phyloP scores from a whole-genome alignment of 1,284 basidiomycete species.

The Heliocybe sulcata region DNA sequence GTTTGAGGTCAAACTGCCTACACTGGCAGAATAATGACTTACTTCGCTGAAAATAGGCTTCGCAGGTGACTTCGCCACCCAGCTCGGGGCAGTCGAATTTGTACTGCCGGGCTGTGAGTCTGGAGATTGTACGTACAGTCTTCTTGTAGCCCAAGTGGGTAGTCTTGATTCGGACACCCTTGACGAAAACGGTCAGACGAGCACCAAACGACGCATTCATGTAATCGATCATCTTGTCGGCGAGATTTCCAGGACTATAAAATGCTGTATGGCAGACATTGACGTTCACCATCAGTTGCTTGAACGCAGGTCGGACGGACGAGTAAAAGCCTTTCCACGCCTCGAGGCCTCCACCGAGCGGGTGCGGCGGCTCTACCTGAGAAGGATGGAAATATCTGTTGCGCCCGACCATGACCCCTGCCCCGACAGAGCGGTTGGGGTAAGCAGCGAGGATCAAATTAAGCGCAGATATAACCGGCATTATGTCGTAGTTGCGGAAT shows the following conservation, averaged over 20 bases:
- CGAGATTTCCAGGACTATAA: constrained; percentile 58
- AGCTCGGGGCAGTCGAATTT: constrained; percentile 48
- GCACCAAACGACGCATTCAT: constrained; percentile 41
- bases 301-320: constrained; percentile 64
- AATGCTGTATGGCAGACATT: constrained; percentile 76
- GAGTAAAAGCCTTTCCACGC: constrained; percentile 72
- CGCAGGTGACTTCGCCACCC: constrained; percentile 43
- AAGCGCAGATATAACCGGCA: constrained; percentile 63
- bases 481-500: constrained; percentile 55
- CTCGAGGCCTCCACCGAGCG: constrained; percentile 56
- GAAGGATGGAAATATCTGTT: constrained; percentile 71
- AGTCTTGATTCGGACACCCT: constrained; percentile 51
- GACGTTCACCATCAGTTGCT: constrained; percentile 73
- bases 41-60: constrained; percentile 60
- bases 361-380: constrained; percentile 28
- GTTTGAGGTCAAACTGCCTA: background rate
- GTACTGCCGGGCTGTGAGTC: constrained; percentile 39
- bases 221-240: constrained; percentile 48
- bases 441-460: constrained; percentile 63
- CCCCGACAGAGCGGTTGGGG: constrained; percentile 48
- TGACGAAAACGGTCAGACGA: constrained; percentile 42
- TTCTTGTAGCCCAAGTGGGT: constrained; percentile 53
- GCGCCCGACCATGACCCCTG: constrained; percentile 65
- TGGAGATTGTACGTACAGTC: constrained; percentile 45
- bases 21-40: constrained; percentile 13